Evolutionary conservation across 352 stramenopile genomes (phyloP).

Genomic region (Phytopythium chamaehyphon): DNA sequence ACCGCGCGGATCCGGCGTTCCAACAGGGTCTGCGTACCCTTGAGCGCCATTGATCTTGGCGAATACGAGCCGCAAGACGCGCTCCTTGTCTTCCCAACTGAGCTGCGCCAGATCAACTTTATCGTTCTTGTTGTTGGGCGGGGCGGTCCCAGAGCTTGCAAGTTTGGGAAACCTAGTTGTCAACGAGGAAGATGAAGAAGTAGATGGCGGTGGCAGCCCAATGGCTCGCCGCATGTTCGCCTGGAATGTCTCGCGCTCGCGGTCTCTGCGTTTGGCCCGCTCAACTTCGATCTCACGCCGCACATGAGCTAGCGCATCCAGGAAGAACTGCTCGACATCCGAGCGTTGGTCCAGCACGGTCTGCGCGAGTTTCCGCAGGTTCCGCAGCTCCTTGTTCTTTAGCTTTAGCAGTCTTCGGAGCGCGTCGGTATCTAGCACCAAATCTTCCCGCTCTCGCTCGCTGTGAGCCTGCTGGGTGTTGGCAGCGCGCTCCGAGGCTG

Average conservation of each 20-base stretch:
- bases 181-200: slow-evolving; percentile 10
- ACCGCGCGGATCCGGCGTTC: not conserved
- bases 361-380: slow-evolving; percentile 84
- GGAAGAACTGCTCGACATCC: slow-evolving; percentile 90
- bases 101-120: slow-evolving; percentile 89
- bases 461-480: slow-evolving; percentile 37
- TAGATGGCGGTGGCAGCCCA: slow-evolving; percentile 15
- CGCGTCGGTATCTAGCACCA: slow-evolving; percentile 81
- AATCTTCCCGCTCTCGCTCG: slow-evolving; percentile 73
- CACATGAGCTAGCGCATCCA: slow-evolving; percentile 89
- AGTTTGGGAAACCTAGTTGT: slow-evolving; percentile 42
- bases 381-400: slow-evolving; percentile 93
- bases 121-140: slow-evolving; percentile 33
- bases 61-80: slow-evolving; percentile 91
- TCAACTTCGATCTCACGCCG: slow-evolving; percentile 69
- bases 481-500: slow-evolving; percentile 68
- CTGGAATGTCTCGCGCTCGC: slow-evolving; percentile 53
- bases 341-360: slow-evolving; percentile 90
- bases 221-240: slow-evolving; percentile 40
- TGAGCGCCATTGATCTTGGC: slow-evolving; percentile 90
- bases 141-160: slow-evolving; percentile 7
- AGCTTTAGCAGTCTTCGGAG: slow-evolving; percentile 83
- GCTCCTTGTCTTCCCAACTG: slow-evolving; percentile 88
- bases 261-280: slow-evolving; percentile 37
- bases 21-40: slow-evolving; percentile 31